Percentiles rank a stretch among this genome's conserved stretches.
Evolutionary conservation across 441 rosid genomes (phyloP).

Genomic region (Mallotus japonicus): DNA sequence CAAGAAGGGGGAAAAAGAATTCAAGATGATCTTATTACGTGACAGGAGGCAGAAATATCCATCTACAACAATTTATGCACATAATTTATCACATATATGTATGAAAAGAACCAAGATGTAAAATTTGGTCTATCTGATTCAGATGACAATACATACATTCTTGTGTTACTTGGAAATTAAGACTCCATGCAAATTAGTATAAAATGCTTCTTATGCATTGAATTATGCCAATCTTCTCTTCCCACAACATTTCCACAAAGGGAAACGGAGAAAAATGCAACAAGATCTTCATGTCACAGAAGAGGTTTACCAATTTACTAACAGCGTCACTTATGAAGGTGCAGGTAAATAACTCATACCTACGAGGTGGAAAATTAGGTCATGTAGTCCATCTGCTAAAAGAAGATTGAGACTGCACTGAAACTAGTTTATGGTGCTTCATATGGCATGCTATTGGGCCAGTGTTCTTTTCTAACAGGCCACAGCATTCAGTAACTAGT

Average conservation of each 20-base stretch:
- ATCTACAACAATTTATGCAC: no score
- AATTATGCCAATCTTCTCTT: not conserved
- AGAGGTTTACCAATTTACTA: not conserved
- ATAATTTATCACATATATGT: no score
- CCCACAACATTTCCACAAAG: not conserved
- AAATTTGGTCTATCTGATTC: not conserved
- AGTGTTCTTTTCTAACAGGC: not conserved
- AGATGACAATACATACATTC: not conserved
- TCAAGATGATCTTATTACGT: not conserved
- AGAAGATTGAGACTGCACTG: not conserved
- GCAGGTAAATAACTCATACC: no score
- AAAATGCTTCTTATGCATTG: not conserved
- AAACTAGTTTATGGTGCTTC: not conserved
- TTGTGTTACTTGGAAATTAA: not conserved
- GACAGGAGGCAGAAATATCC: not conserved
- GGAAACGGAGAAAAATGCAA: not conserved
- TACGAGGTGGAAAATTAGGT: not conserved
- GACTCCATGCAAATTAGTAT: not conserved
- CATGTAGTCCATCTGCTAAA: not conserved
- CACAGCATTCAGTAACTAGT: not conserved
- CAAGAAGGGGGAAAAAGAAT: no score
- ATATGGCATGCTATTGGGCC: not conserved
- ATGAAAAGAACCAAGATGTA: not conserved
- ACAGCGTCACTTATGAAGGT: no score
- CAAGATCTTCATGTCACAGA: not conserved